Conservation (phyloP, 371 early-diverging fungal genomes). For the Mortierella sp. region DNA sequence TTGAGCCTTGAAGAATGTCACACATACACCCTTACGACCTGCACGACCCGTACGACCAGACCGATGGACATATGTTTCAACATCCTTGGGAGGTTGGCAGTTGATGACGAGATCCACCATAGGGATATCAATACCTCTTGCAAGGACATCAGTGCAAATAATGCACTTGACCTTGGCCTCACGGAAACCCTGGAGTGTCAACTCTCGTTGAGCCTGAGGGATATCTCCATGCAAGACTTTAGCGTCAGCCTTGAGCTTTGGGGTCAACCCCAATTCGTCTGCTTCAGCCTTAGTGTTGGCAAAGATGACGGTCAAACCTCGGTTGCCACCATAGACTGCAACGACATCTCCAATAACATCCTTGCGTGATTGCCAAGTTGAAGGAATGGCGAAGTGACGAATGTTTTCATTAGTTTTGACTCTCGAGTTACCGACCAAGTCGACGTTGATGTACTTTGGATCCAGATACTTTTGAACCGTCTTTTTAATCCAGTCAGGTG, state of each 20-base stretch:
- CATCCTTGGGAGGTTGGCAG: slow-evolving; percentile 94
- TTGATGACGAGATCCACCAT: slow-evolving; percentile 98
- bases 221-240: slow-evolving; percentile 97
- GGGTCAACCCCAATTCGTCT: slow-evolving; percentile 86
- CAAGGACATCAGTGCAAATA: slow-evolving; percentile 95
- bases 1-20: slow-evolving; percentile 91
- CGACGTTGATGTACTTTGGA: slow-evolving; percentile 84
- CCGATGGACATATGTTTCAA: slow-evolving; percentile 96
- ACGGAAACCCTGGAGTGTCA: slow-evolving; percentile 90
- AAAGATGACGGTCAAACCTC: slow-evolving; percentile 92
- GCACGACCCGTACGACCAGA: slow-evolving; percentile 99
- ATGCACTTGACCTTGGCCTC: slow-evolving; percentile 88
- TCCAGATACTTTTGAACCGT: slow-evolving; percentile 89
- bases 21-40: slow-evolving; percentile 90
- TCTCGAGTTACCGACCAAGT: slow-evolving; percentile 81
- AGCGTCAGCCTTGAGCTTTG: slow-evolving; percentile 82
- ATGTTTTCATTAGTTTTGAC: slow-evolving; percentile 85
- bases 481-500: slow-evolving; percentile 87
- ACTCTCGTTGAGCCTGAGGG: slow-evolving; percentile 89
- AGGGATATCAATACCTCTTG: slow-evolving; percentile 98
- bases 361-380: slow-evolving; percentile 81
- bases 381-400: slow-evolving; percentile 86
- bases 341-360: slow-evolving; percentile 89
- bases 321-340: slow-evolving; percentile 83
- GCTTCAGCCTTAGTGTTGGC: slow-evolving; percentile 93